Percentiles rank a stretch among this genome's conserved stretches.
Conservation (phyloP, 1,284 basidiomycete genomes). For the Pseudozyma pruni region DNA sequence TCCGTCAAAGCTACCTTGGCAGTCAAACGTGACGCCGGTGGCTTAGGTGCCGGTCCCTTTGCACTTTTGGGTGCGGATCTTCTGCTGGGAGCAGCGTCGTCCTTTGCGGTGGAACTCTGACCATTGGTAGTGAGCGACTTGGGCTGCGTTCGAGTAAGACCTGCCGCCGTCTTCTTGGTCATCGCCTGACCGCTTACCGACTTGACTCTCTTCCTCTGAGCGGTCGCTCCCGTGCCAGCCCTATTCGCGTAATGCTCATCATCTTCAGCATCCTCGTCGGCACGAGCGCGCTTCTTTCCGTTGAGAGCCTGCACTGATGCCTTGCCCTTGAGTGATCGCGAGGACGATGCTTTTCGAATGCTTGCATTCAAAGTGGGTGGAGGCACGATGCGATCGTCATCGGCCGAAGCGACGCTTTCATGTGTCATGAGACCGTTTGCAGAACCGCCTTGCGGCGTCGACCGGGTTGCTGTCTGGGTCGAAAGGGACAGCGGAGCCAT, state of each 20-base stretch:
- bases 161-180: slow-evolving; percentile 4
- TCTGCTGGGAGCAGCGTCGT: neutral
- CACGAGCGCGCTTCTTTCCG: slow-evolving; percentile 21
- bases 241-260: too few species aligned
- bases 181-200: neutral
- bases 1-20: too few species aligned
- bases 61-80: slow-evolving; percentile 6
- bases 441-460: neutral
- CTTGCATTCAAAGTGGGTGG: slow-evolving; percentile 5
- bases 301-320: neutral
- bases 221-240: neutral
- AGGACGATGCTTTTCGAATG: slow-evolving; percentile 18
- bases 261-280: neutral
- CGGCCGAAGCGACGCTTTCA: slow-evolving; percentile 12
- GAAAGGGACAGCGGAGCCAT: slow-evolving; percentile 29
- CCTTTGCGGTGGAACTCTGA: neutral
- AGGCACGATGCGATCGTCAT: slow-evolving; percentile 25
- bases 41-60: too few species aligned
- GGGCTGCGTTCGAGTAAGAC: slow-evolving; percentile 1
- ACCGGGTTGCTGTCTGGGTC: neutral
- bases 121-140: neutral
- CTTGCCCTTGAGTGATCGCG: slow-evolving; percentile 21
- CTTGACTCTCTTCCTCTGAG: slow-evolving; percentile 24
- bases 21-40: too few species aligned
- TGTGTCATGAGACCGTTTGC: slow-evolving; percentile 1